These are phyloP conservation scores for Hanseniaspora uvarum DNA, from an alignment of 1,139 yeast genomes.

Conservation along the genomic window DNA sequence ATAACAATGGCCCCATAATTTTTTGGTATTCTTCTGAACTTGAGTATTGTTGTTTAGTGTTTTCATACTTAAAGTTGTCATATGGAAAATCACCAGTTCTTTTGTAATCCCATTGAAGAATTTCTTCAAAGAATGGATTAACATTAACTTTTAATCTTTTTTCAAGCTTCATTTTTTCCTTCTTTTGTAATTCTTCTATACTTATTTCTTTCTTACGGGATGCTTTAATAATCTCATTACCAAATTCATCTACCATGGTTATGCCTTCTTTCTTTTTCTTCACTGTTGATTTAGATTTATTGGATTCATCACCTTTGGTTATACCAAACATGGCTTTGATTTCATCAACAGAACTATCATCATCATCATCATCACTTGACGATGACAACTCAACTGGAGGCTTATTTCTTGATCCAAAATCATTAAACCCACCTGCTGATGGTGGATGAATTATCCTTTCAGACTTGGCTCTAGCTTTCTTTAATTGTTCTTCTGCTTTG, in stretches of 20 bases:
- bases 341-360: conserved; percentile 16
- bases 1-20: conserved; percentile 65
- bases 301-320: not conserved
- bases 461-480: conserved; percentile 31
- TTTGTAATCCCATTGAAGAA: conserved; percentile 71
- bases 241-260: conserved; percentile 28
- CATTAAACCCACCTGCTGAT: conserved; percentile 74
- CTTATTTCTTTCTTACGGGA: conserved; percentile 20
- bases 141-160: conserved; percentile 67
- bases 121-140: conserved; percentile 58
- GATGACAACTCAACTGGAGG: not conserved
- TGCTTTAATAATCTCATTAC: conserved; percentile 25
- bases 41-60: conserved; percentile 38
- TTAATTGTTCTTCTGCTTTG: conserved; percentile 17
- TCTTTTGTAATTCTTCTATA: conserved; percentile 37
- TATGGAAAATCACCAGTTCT: conserved; percentile 50
- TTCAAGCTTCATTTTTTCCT: conserved; percentile 71
- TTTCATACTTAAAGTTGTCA: conserved; percentile 31
- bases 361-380: conserved; percentile 13
- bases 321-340: conserved; percentile 18
- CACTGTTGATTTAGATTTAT: conserved; percentile 11
- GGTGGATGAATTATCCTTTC: conserved; percentile 45
- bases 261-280: conserved; percentile 21
- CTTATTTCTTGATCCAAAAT: conserved; percentile 27
- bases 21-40: conserved; percentile 55